phyloP scores from a whole-genome alignment of 2,329 filamentous ascomycete genomes.

The Paramyrothecium sp. region DNA sequence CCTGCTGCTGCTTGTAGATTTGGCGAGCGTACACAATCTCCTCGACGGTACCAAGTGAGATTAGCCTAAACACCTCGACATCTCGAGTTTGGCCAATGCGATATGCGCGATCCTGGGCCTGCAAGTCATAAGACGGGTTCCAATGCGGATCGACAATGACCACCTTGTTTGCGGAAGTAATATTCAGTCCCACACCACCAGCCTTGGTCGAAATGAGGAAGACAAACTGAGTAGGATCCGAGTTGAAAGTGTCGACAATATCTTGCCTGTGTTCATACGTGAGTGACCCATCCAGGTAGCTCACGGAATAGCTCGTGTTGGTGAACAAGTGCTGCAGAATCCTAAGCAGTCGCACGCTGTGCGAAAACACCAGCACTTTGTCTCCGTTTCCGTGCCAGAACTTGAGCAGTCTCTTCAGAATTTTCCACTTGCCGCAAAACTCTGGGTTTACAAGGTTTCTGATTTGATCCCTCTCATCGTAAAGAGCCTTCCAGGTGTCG shows the following conservation, averaged over 20 bases:
- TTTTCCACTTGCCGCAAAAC: constrained; percentile 96
- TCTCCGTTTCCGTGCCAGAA: constrained; percentile 90
- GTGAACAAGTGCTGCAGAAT: constrained; percentile 85
- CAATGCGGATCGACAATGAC: constrained; percentile 97
- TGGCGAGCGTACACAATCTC: constrained; percentile 96
- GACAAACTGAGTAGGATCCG: constrained; percentile 82
- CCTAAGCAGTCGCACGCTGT: constrained; percentile 80
- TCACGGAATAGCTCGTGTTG: constrained; percentile 86
- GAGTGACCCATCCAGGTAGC: constrained; percentile 85
- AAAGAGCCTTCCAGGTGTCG: constrained; percentile 70
- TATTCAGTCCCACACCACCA: constrained; percentile 91
- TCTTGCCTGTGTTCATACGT: constrained; percentile 78
- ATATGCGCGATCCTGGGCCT: constrained; percentile 95
- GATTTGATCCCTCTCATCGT: constrained; percentile 73
- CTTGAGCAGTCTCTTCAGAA: constrained; percentile 79
- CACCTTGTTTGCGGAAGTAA: constrained; percentile 96
- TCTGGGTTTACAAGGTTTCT: constrained; percentile 80
- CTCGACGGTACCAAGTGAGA: constrained; percentile 90
- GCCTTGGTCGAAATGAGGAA: constrained; percentile 95
- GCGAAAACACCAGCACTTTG: constrained; percentile 94
- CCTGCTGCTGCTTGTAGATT: constrained; percentile 98
- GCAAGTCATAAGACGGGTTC: constrained; percentile 93
- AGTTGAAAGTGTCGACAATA: constrained; percentile 88
- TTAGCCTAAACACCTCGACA: constrained; percentile 91
- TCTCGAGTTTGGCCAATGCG: constrained; percentile 90